Conservation (phyloP, 192 early-diverging fungal genomes). For the Coemansia reversa region DNA sequence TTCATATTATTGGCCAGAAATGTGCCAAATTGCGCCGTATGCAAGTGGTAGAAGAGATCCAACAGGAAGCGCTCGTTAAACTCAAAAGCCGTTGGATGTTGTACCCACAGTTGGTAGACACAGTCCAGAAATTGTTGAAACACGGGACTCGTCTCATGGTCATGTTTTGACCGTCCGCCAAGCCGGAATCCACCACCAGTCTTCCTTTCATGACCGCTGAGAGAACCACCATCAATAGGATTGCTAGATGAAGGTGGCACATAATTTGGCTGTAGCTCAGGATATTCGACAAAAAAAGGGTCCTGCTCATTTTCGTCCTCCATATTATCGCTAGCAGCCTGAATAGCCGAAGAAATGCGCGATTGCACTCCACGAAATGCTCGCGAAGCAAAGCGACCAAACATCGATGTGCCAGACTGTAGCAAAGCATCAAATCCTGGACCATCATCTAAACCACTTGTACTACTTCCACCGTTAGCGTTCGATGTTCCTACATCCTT, state of each 20-base stretch:
- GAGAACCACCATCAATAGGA: background rate
- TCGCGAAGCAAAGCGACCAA: slow-evolving; percentile 45
- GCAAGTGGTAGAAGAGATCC: slow-evolving; percentile 80
- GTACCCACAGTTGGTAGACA: slow-evolving; percentile 86
- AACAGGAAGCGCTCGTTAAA: slow-evolving; percentile 83
- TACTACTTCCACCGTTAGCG: background rate
- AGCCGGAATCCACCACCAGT: slow-evolving; percentile 30
- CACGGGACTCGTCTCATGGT: slow-evolving; percentile 86
- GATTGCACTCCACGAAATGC: slow-evolving; percentile 45
- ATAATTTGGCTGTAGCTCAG: slow-evolving; percentile 41
- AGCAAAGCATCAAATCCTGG: slow-evolving; percentile 25
- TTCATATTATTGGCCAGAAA: slow-evolving; percentile 89
- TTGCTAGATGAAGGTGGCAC: slow-evolving; percentile 2
- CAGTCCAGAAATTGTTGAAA: slow-evolving; percentile 98
- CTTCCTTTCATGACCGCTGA: too few species aligned
- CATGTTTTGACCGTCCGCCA: slow-evolving; percentile 50
- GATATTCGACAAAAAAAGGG: slow-evolving; percentile 30
- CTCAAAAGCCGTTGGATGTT: slow-evolving; percentile 90
- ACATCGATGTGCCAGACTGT: slow-evolving; percentile 36
- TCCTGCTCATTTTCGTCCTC: slow-evolving; percentile 40
- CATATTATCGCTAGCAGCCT: slow-evolving; percentile 41
- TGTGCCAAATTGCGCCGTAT: slow-evolving; percentile 91
- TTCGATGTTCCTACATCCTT: background rate
- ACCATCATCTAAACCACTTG: background rate
- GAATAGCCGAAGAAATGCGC: slow-evolving; percentile 48